Percentiles rank a stretch among this genome's conserved stretches.
Evolutionary conservation across 163 green algal species (phyloP).

Genomic region (Coccomyxa subellipsoidea): DNA sequence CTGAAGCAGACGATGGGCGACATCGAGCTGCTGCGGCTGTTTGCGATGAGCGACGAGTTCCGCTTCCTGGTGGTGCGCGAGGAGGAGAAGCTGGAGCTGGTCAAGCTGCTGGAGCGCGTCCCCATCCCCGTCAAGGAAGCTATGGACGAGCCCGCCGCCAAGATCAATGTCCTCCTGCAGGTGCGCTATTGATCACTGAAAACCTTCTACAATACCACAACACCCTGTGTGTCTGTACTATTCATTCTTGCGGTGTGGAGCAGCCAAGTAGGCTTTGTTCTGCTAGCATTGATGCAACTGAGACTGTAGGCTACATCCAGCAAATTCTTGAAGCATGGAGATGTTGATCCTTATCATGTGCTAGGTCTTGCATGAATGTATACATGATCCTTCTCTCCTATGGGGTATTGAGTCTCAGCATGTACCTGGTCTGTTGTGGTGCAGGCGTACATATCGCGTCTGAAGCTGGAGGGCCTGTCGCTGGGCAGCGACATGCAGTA

Average conservation of each 20-base stretch:
- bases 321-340: too few species aligned
- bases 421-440: background rate
- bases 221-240: too few species aligned
- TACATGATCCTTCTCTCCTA: too few species aligned
- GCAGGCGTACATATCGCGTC: conserved; percentile 91
- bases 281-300: too few species aligned
- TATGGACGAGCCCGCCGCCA: conserved; percentile 94
- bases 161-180: conserved; percentile 96
- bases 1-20: conserved; percentile 95
- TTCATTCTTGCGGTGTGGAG: too few species aligned
- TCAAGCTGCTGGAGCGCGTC: conserved; percentile 95
- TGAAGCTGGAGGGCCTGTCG: conserved; percentile 94
- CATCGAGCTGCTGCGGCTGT: conserved; percentile 89
- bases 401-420: too few species aligned
- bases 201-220: too few species aligned
- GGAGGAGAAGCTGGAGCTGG: conserved; percentile 99
- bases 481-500: conserved; percentile 96
- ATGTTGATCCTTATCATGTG: too few species aligned
- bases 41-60: conserved; percentile 94
- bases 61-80: conserved; percentile 64
- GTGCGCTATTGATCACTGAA: conserved; percentile 32
- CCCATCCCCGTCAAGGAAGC: conserved; percentile 97
- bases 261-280: too few species aligned
- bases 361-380: too few species aligned
- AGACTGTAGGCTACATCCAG: too few species aligned